Conservation (phyloP, 2,329 filamentous ascomycete species). For the Aspergillus tanneri region DNA sequence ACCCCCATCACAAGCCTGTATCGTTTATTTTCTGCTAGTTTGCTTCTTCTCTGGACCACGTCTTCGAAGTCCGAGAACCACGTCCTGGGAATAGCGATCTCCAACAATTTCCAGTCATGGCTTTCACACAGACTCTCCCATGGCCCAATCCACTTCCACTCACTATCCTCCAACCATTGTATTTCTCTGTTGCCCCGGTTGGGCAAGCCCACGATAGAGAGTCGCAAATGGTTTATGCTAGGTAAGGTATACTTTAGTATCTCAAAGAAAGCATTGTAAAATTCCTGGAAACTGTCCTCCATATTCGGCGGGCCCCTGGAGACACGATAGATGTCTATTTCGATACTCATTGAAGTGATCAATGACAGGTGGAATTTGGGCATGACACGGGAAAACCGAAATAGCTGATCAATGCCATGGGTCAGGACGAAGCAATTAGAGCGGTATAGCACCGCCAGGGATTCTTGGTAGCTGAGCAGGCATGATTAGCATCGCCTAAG, state of each 20-base stretch:
- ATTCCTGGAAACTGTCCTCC: background rate
- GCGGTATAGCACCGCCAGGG: background rate
- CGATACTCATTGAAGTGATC: constrained; percentile 5
- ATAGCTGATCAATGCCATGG: constrained; percentile 13
- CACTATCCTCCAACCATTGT: constrained; percentile 3
- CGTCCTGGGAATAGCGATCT: constrained; percentile 6
- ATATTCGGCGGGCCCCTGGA: constrained; percentile 4
- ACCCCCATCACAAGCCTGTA: constrained; percentile 7
- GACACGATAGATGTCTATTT: constrained; percentile 12
- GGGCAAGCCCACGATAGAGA: constrained; percentile 10
- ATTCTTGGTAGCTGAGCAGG: constrained; percentile 7
- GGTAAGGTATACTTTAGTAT: background rate
- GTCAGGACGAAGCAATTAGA: constrained; percentile 13
- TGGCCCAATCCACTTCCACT: constrained; percentile 7
- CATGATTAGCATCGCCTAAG: no score
- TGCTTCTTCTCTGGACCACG: constrained; percentile 1
- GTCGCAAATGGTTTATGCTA: background rate
- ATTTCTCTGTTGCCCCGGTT: background rate
- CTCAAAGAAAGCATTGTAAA: constrained; percentile 7
- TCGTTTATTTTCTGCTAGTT: background rate
- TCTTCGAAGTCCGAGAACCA: background rate
- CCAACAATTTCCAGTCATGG: constrained; percentile 7
- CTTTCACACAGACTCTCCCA: constrained; percentile 8
- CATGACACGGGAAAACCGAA: constrained; percentile 8
- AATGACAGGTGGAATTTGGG: constrained; percentile 2